A percentile compares a stretch with the other conserved stretches of the same genome.
phyloP scores from a whole-genome alignment of 495 filamentous ascomycete genomes.

The Penicillium atrosanguineum region DNA sequence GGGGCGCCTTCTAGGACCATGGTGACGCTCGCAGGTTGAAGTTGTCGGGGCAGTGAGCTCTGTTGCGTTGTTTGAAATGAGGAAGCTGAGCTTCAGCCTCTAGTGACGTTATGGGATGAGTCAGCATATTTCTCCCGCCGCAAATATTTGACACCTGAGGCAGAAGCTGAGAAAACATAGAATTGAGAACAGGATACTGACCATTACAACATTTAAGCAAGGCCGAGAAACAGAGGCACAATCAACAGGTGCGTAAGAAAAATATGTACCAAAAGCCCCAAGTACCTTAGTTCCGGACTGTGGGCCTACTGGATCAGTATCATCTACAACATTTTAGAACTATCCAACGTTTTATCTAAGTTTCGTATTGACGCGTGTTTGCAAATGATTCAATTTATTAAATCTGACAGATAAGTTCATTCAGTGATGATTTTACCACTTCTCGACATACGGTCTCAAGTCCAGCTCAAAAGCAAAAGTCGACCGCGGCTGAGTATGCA shows the following conservation, averaged over 20 bases:
- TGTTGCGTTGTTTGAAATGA: background rate
- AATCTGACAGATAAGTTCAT: background rate
- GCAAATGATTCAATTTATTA: too few relatives aligned
- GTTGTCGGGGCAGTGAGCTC: background rate
- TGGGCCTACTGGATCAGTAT: background rate
- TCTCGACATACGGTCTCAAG: conserved; percentile 76
- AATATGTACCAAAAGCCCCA: background rate
- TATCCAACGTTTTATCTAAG: background rate
- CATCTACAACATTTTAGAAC: background rate
- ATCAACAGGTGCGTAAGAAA: background rate
- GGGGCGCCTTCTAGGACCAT: conserved; percentile 29
- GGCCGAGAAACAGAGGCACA: too few relatives aligned
- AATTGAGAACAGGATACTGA: too few relatives aligned
- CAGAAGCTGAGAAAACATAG: background rate
- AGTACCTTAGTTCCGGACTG: background rate
- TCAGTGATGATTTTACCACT: conserved; percentile 46
- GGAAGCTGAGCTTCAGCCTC: background rate
- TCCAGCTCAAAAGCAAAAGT: conserved; percentile 85
- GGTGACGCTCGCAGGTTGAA: conserved; percentile 1
- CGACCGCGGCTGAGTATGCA: conserved; percentile 81
- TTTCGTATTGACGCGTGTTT: background rate
- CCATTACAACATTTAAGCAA: background rate
- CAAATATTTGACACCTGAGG: background rate
- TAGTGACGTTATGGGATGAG: conserved; percentile 7
- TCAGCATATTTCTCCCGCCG: background rate